Conservation (phyloP, 2,329 filamentous ascomycete species). For the Ophiostoma sp. region DNA sequence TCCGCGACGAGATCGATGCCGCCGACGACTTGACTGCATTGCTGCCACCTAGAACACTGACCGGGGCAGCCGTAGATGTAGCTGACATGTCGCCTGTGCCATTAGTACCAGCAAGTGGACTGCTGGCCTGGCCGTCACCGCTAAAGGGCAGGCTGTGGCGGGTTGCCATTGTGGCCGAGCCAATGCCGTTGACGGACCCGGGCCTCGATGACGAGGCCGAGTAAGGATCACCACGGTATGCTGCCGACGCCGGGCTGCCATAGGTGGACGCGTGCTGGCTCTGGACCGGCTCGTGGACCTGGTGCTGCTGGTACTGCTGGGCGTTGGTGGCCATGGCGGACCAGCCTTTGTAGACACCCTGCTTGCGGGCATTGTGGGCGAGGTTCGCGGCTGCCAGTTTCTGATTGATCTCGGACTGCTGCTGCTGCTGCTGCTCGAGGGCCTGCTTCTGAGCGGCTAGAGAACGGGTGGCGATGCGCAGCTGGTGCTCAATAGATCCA, state of each 20-base stretch:
- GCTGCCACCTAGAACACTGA: background rate
- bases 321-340: conserved; percentile 8
- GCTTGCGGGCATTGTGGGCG: no score
- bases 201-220: background rate
- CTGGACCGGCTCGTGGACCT: conserved; percentile 3
- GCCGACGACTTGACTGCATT: no score
- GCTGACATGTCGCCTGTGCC: background rate
- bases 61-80: background rate
- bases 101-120: background rate
- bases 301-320: conserved; percentile 19
- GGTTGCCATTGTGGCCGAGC: background rate
- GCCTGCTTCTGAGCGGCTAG: conserved; percentile 7
- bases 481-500: background rate
- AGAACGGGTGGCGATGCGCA: conserved; percentile 14
- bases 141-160: background rate
- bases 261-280: background rate
- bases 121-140: background rate
- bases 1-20: no score
- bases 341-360: conserved; percentile 21
- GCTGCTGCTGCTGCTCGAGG: conserved; percentile 2
- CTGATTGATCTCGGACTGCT: no score
- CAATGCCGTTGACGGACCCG: background rate
- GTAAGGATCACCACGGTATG: background rate
- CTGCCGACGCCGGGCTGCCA: background rate
- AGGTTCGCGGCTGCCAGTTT: no score